These are phyloP conservation scores for Dactylonectria estremocensis DNA, from an alignment of 2,329 filamentous ascomycete genomes.

Conservation along the genomic window DNA sequence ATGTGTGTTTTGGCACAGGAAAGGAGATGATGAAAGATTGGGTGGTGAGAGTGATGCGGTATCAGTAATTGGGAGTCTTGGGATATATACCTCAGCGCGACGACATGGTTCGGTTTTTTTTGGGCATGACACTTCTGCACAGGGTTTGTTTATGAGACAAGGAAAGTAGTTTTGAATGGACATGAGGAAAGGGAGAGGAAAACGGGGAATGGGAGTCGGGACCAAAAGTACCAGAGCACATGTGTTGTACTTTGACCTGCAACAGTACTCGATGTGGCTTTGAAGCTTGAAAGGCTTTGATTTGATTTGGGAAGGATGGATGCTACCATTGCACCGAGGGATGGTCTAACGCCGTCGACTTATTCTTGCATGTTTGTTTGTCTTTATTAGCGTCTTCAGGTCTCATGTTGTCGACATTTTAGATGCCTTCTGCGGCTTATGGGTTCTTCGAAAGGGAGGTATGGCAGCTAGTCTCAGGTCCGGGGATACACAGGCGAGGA, in stretches of 20 bases:
- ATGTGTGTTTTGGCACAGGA: conserved; percentile 18
- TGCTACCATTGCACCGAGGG: conserved; percentile 17
- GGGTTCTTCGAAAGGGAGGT: conserved; percentile 29
- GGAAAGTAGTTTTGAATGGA: conserved; percentile 32
- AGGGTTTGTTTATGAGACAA: conserved; percentile 24
- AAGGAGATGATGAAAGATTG: conserved; percentile 5
- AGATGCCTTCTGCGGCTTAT: conserved; percentile 34
- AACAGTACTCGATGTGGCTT: background rate
- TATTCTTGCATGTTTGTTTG: conserved; percentile 32
- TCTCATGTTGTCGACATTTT: conserved; percentile 31
- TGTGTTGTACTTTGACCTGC: conserved; percentile 3
- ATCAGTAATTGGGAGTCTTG: conserved; percentile 40
- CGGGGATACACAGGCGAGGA: conserved; percentile 37
- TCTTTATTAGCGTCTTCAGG: conserved; percentile 29
- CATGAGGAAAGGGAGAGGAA: conserved; percentile 20
- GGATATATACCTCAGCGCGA: conserved; percentile 51
- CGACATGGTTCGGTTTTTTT: conserved; percentile 37
- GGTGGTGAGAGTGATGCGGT: conserved; percentile 11
- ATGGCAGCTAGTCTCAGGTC: conserved; percentile 33
- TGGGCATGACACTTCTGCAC: conserved; percentile 28
- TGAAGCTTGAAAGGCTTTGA: conserved; percentile 10
- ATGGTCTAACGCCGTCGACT: conserved; percentile 29
- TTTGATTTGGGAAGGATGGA: conserved; percentile 21
- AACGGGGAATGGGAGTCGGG: conserved; percentile 20
- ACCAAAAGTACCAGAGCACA: conserved; percentile 5